Evolutionary conservation across 768 basidiomycete genomes (phyloP), one percentile per base, ranked within the genome.

Genomic region (Pleurotus cornucopiae): DNA sequence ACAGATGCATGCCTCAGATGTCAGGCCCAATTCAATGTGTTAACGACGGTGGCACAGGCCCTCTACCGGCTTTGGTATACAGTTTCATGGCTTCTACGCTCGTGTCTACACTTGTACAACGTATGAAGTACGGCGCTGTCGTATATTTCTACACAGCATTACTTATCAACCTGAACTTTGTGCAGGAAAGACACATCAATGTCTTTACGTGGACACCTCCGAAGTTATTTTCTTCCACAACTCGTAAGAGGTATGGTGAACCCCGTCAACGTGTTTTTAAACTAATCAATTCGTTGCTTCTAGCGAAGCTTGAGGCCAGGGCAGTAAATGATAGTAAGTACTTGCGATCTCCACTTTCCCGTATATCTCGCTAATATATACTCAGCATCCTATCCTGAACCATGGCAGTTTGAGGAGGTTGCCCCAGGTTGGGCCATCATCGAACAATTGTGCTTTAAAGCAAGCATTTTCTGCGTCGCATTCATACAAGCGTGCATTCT

Each of bases 191-290:
- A 56, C 58, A 45, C 55, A 12, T 53, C 51, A 9, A 16, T 67
- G 55, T 13, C 46, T 47, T 48, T 74, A 38, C 61, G 56, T 7
- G 72, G 67, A 1, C 66, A 68, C 43, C 62, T 78, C 1, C 70
- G 74, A 45, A 64, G 67, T 3, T 62, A 74, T 55, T 76, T 76
- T 54, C 58, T 75, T 13, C 79, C 78, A 0, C 64, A 63, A 37
- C 57, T 79, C 4, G 73, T 70, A 14, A 58, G 62, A 63, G 74
- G 78, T 76, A 51, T 34, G 30, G 11, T 34, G 30, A 34, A 34
- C 11, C 9, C 30, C 30, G 30, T 34, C 30, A 9, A 11, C 30
- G 11, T 7, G 30, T 34, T 34, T 7, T 25, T 11, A 11, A 34
- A 11, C 30, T 11, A 3, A 34, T 9, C 11, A 34, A 34, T 11